Evolutionary conservation across 164 flowering plant species (phyloP).

Genomic region (Magnolia officinalis): DNA sequence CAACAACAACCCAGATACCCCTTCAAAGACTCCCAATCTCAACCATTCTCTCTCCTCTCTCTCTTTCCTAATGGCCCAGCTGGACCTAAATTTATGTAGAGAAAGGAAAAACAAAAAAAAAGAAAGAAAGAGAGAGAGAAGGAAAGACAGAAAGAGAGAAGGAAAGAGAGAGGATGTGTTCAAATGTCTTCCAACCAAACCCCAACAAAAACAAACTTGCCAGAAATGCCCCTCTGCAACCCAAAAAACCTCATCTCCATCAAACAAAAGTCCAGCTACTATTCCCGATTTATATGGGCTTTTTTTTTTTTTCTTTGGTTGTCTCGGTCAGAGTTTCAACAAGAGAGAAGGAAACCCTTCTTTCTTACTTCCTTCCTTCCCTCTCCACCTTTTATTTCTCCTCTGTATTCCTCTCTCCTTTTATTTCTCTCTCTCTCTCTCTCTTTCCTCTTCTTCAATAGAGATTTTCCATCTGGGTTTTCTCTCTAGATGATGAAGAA

Average conservation of each 20-base stretch:
- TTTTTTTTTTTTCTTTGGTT: conserved; percentile 25
- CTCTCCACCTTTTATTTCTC: conserved; percentile 15
- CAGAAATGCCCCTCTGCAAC: conserved; percentile 80
- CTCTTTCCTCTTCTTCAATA: background rate
- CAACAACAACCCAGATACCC: background rate
- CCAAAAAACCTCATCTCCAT: conserved; percentile 36
- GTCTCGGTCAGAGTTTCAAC: conserved; percentile 63
- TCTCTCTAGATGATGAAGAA: conserved; percentile 41
- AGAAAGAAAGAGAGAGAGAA: conserved; percentile 1
- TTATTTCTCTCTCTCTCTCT: background rate
- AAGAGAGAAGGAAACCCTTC: conserved; percentile 30
- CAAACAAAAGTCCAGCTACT: conserved; percentile 13
- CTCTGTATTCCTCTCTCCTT: background rate
- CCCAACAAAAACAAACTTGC: conserved; percentile 17
- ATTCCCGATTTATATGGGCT: conserved; percentile 62
- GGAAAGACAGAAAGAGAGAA: conserved; percentile 10
- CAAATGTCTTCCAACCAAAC: conserved; percentile 42
- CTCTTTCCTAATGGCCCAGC: conserved; percentile 45
- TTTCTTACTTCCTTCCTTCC: conserved; percentile 1
- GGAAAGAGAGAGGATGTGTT: conserved; percentile 30
- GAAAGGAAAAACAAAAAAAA: conserved; percentile 23
- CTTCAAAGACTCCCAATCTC: background rate
- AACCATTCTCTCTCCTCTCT: background rate
- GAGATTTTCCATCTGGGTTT: background rate
- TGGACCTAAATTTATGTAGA: conserved; percentile 41